Percentiles rank a stretch among this genome's conserved stretches.
Conservation (phyloP, 208 protist species). For the Leishmania gerbilli region DNA sequence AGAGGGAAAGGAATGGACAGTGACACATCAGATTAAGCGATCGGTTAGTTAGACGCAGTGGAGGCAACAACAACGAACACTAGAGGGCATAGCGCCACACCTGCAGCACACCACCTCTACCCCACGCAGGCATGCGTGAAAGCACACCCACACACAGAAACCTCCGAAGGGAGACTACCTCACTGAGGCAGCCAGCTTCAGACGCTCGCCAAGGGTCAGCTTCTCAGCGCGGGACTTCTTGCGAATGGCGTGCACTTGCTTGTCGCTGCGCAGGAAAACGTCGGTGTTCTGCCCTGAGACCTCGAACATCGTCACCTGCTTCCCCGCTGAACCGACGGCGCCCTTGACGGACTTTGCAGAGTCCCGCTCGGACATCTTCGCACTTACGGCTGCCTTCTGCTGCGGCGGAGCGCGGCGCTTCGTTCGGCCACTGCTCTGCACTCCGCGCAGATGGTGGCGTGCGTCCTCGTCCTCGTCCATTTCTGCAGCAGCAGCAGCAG, state of each 20-base stretch:
- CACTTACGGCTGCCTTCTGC: constrained; percentile 5
- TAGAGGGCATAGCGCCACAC: neutral
- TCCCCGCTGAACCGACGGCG: neutral
- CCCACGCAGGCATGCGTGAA: neutral
- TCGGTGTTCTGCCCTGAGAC: constrained; percentile 46
- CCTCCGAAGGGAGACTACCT: neutral
- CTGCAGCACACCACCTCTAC: neutral
- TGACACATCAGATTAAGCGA: neutral
- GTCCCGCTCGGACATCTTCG: constrained; percentile 15
- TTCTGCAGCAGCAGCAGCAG: neutral
- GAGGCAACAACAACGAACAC: neutral
- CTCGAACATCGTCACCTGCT: constrained; percentile 79
- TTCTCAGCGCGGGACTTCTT: constrained; percentile 74
- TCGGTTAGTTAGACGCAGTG: constrained; percentile 9
- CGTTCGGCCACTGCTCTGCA: constrained; percentile 73
- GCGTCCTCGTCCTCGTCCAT: constrained; percentile 56
- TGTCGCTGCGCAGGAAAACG: constrained; percentile 67
- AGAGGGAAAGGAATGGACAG: neutral
- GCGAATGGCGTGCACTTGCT: constrained; percentile 72
- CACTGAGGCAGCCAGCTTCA: constrained; percentile 39
- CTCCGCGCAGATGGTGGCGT: constrained; percentile 63
- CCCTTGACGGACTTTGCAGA: neutral
- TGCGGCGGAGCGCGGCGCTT: constrained; percentile 10
- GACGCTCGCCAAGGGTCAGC: constrained; percentile 73
- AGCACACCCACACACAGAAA: constrained; percentile 1